Conservation (phyloP, 768 basidiomycete genomes). For the Leccinum boreale region DNA sequence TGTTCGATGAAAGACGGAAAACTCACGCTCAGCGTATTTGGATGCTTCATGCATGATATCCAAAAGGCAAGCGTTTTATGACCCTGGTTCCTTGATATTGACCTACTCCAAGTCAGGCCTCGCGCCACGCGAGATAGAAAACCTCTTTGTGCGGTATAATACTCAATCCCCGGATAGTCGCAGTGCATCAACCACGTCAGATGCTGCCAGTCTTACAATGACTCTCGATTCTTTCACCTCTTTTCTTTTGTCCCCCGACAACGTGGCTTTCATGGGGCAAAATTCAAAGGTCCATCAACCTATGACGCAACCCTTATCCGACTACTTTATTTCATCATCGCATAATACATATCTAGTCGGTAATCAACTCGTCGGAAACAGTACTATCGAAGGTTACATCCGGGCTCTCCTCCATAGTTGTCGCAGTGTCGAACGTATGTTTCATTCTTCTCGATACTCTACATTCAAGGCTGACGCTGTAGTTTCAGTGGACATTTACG, state of each 20-base stretch:
- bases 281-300: conserved; percentile 63
- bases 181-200: not conserved
- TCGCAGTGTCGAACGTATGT: conserved; percentile 89
- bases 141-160: conserved; percentile 37
- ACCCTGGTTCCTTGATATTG: conserved; percentile 4
- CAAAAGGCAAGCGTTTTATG: conserved; percentile 45
- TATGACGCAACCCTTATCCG: conserved; percentile 84
- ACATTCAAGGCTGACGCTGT: not conserved
- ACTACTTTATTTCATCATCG: conserved; percentile 87
- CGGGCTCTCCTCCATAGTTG: conserved; percentile 86
- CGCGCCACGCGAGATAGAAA: conserved; percentile 31
- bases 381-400: conserved; percentile 91
- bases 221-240: conserved; percentile 68
- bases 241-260: conserved; percentile 81
- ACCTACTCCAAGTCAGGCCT: conserved; percentile 34
- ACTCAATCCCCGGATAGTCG: conserved; percentile 2
- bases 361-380: conserved; percentile 81
- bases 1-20: conserved; percentile 29
- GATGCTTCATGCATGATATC: conserved; percentile 45
- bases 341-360: conserved; percentile 94
- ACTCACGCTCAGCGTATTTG: conserved; percentile 41
- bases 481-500: conserved; percentile 81
- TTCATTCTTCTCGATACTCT: not conserved
- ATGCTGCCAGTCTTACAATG: conserved; percentile 20
- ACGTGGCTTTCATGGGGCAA: conserved; percentile 55